A percentile compares a stretch with the other conserved stretches of the same genome.
These are phyloP conservation scores for Elaeagnus macrophylla DNA, from an alignment of 306 rosid species.

Conservation along the genomic window DNA sequence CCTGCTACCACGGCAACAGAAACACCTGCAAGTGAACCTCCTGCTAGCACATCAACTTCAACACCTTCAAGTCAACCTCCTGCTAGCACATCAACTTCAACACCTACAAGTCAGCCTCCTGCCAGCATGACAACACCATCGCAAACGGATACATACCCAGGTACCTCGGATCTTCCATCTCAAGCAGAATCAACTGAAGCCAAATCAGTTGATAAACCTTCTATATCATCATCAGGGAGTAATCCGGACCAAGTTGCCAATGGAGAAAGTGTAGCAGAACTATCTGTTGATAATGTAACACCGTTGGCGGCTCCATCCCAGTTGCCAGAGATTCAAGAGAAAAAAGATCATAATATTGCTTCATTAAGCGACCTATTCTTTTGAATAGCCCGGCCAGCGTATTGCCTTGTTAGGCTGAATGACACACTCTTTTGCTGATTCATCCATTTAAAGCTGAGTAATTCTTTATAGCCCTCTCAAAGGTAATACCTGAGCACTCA, in stretches of 20 bases:
- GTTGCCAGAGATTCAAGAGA: slow-evolving; percentile 25
- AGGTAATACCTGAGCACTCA: too few species aligned
- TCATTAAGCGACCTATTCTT: slow-evolving; percentile 25
- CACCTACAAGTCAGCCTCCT: slow-evolving; percentile 14
- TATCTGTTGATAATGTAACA: slow-evolving; percentile 16
- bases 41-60: slow-evolving; percentile 28
- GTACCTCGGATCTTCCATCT: slow-evolving; percentile 6
- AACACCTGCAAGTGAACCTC: slow-evolving; percentile 19
- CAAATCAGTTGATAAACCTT: slow-evolving; percentile 15
- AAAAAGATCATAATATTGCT: slow-evolving; percentile 18
- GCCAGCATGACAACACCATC: slow-evolving; percentile 29
- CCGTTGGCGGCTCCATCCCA: slow-evolving; percentile 32
- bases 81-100: slow-evolving; percentile 31
- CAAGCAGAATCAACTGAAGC: slow-evolving; percentile 36
- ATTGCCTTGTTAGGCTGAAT: slow-evolving; percentile 1
- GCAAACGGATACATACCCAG: slow-evolving; percentile 17
- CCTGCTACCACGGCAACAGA: slow-evolving; percentile 35
- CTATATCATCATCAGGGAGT: slow-evolving; percentile 30
- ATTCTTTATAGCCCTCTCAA: too few species aligned
- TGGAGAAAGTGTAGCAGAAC: slow-evolving; percentile 28
- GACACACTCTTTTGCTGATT: too few species aligned
- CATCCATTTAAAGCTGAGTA: too few species aligned
- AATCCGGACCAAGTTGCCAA: slow-evolving; percentile 23
- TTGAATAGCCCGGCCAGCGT: slow-evolving; percentile 23
- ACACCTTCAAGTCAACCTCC: slow-evolving; percentile 19